phyloP scores from a whole-genome alignment of 2,329 filamentous ascomycete genomes.

The Botrytis sinoallii region DNA sequence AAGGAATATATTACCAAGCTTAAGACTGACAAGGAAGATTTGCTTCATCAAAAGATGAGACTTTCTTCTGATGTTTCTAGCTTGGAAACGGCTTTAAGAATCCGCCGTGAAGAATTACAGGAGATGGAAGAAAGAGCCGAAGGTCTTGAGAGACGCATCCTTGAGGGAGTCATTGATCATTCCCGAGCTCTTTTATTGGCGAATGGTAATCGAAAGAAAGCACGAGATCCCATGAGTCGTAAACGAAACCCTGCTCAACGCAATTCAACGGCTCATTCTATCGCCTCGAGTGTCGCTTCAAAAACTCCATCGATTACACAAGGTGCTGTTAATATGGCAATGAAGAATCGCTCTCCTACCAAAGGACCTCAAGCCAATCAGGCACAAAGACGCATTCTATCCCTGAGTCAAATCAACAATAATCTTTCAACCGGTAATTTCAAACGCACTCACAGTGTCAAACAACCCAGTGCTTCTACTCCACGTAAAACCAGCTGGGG shows the following conservation, averaged over 20 bases:
- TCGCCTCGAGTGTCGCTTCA: constrained; percentile 35
- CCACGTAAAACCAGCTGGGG: constrained; percentile 70
- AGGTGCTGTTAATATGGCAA: constrained; percentile 51
- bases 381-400: constrained; percentile 75
- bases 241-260: constrained; percentile 49
- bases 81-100: constrained; percentile 82
- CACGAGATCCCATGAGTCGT: constrained; percentile 48
- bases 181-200: constrained; percentile 84
- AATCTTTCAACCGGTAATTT: constrained; percentile 63
- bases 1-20: constrained; percentile 51
- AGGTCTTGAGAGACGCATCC: constrained; percentile 81
- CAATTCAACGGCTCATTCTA: constrained; percentile 41
- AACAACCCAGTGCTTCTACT: constrained; percentile 51
- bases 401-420: constrained; percentile 83
- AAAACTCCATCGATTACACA: constrained; percentile 38
- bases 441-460: constrained; percentile 75
- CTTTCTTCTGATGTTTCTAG: constrained; percentile 84
- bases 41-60: constrained; percentile 74
- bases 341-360: constrained; percentile 40
- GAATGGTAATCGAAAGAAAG: constrained; percentile 46
- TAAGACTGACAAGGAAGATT: constrained; percentile 64
- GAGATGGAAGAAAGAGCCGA: constrained; percentile 89
- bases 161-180: constrained; percentile 95
- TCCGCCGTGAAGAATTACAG: constrained; percentile 86
- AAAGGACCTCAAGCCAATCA: constrained; percentile 42